Evolutionary conservation across 2,329 filamentous ascomycete species (phyloP).

Genomic region (Venturiaceae sp.): DNA sequence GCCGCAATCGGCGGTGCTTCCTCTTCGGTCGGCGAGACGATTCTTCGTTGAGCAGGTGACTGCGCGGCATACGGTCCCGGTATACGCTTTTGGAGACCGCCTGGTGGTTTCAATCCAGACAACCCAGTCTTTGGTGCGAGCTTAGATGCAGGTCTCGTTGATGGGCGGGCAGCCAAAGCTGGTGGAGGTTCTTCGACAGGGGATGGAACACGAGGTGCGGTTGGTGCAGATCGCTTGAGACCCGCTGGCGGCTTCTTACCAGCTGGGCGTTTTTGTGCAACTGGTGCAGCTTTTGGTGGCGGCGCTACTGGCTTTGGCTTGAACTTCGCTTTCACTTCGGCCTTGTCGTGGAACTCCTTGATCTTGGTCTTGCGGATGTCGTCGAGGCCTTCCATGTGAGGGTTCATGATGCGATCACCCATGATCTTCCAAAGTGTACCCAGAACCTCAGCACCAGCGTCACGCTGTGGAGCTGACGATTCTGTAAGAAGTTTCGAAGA

Average conservation of each 20-base stretch:
- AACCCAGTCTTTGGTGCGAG: constrained; percentile 28
- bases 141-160: constrained; percentile 37
- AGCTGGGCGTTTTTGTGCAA: constrained; percentile 28
- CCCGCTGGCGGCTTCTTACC: constrained; percentile 40
- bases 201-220: constrained; percentile 28
- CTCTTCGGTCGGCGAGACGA: constrained; percentile 9
- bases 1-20: constrained; percentile 34
- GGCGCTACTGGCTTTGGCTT: constrained; percentile 70
- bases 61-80: constrained; percentile 1
- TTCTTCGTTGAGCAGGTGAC: constrained; percentile 1
- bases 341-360: constrained; percentile 79
- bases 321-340: constrained; percentile 80
- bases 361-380: constrained; percentile 94
- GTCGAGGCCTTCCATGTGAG: constrained; percentile 82
- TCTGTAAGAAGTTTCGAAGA: constrained; percentile 86
- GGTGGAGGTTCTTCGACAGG: constrained; percentile 35
- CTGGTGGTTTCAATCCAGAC: constrained; percentile 32
- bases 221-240: constrained; percentile 42
- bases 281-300: constrained; percentile 47
- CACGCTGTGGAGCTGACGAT: constrained; percentile 73
- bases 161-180: constrained; percentile 48
- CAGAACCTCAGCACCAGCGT: constrained; percentile 82
- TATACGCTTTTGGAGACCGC: constrained; percentile 7
- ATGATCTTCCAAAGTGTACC: constrained; percentile 98
- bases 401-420: constrained; percentile 90